A percentile compares a stretch with the other conserved stretches of the same genome.
Evolutionary conservation across 768 basidiomycete genomes (phyloP).

Genomic region (Macrolepiota albuminosa): DNA sequence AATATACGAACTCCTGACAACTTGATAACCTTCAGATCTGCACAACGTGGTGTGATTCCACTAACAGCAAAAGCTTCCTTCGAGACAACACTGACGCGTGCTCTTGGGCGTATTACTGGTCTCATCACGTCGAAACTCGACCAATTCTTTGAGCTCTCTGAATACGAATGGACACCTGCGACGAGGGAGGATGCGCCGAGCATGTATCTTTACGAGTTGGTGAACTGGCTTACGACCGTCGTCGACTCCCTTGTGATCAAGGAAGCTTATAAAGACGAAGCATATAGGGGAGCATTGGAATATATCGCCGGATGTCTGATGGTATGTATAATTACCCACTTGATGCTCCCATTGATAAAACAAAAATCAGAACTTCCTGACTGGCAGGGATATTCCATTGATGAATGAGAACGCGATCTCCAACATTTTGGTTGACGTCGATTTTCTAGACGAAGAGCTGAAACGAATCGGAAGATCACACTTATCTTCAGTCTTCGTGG

Average conservation of each 20-base stretch:
- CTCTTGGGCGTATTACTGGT: slow-evolving; percentile 70
- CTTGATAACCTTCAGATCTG: slow-evolving; percentile 45
- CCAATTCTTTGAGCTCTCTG: slow-evolving; percentile 91
- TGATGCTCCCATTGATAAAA: not conserved
- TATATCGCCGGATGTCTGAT: slow-evolving; percentile 87
- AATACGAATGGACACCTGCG: slow-evolving; percentile 89
- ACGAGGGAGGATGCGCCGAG: slow-evolving; percentile 73
- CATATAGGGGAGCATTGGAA: slow-evolving; percentile 82
- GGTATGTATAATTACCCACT: slow-evolving; percentile 42
- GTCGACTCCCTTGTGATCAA: slow-evolving; percentile 87
- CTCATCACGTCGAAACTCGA: slow-evolving; percentile 91
- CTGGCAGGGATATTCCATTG: slow-evolving; percentile 65
- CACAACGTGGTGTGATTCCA: slow-evolving; percentile 75
- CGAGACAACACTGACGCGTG: slow-evolving; percentile 58
- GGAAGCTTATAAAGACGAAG: slow-evolving; percentile 82
- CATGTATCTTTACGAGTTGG: slow-evolving; percentile 91
- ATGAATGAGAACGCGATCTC: slow-evolving; percentile 90
- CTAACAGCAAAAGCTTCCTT: slow-evolving; percentile 65
- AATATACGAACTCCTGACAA: not conserved
- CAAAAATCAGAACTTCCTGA: slow-evolving; percentile 60
- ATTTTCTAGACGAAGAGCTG: slow-evolving; percentile 86
- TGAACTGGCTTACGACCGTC: slow-evolving; percentile 95
- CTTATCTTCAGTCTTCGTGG: slow-evolving; percentile 67
- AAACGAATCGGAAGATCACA: slow-evolving; percentile 68
- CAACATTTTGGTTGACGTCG: slow-evolving; percentile 81